Evolutionary conservation across 108 stramenopile species (phyloP), one percentile per base, ranked within the genome.

Genomic region (Cyclotella choctawhatcheeana): DNA sequence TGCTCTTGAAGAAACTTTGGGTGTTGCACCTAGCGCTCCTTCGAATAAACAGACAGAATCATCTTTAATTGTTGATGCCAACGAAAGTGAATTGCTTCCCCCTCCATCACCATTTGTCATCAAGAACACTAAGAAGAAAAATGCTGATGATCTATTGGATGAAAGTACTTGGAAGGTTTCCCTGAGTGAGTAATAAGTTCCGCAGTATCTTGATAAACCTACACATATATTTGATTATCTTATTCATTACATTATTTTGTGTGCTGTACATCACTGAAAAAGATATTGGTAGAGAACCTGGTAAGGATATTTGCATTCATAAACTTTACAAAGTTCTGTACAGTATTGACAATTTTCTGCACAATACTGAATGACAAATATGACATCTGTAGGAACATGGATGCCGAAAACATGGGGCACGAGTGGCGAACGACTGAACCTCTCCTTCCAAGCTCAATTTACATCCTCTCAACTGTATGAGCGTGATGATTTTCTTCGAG

Each of bases 341-440:
- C 37, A 8, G 6, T 6, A 12, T 12, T 40, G 7, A 26, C 64
- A 50, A 5, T 53, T 66, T 13, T n/a, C n/a, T n/a, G n/a, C n/a
- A n/a, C n/a, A n/a, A n/a, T n/a, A n/a, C n/a, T n/a, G n/a, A n/a
- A n/a, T n/a, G n/a, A n/a, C n/a, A n/a, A n/a, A n/a, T n/a, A n/a
- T n/a, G n/a, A n/a, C 29, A 37, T n/a, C 18, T 44, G 29, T 66
- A 69, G 89, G 86, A 58, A 89, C 90, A 29, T 89, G 90, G 90
- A 93, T 93, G 93, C 92, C 92, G n/a, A 72, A 77, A 61, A 67
- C 69, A 13, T 93, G 92, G 92, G 92, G 92, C 0, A 65, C 47
- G 10, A 76, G 70, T 45, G 92, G 89, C 6, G 77, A 86, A 17
- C 83, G 87, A 32, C 67, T 93, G 34, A 67, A 70, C 27, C 52